Base-by-base conservation (phyloP, 108 stramenopile species). In the Stephanodiscus triporus region DNA sequence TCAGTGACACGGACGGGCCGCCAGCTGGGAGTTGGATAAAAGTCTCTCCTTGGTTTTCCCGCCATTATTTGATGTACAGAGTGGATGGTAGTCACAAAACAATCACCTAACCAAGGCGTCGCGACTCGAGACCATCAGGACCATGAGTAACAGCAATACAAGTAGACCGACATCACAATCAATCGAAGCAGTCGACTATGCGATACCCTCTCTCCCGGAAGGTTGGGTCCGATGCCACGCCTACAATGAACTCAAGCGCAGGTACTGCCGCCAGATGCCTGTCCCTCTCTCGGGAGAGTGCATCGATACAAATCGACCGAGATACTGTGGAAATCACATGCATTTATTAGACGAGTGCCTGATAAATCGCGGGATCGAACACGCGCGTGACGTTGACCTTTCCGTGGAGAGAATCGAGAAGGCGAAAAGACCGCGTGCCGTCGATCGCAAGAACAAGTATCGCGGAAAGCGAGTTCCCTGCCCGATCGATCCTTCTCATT, bases 401-500 rank as follows among this genome's bases (percentile, higher is more conserved):
- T 53, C 26, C 22, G 51, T 20, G 67, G 61, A 36, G 77, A 45
- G 37, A 9, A 14, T 59, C 27, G 20, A 37, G 43, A 60, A 37
- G 59, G 48, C 50, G 45, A 72, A 38, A 49, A 1, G 20, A 40
- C 57, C 48, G 40, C 50, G 49, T 48, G 73, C 10, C 16, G 68
- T 14, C 16, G 58, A 40, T 27, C 17, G 23, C 42, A 61, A 19
- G 37, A 65, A 63, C 38, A 53, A 38, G 20, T 59, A 74, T 49
- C 60, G 80, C 26, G 80, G 91, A 34, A 89, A 87, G 64, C 81
- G 94, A 26, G 76, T 95, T 51, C 94, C 94, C 14, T 95, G 94
- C 81, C 94, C 94, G 9, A 67, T 92, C 8, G 94, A 95, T 79
- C 89, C 90, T 24, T 88, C 90, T 9, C 94, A 95, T 74, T 65